Evolutionary conservation across 768 basidiomycete species (phyloP), one percentile per base, ranked within the genome.

Genomic region (Leccinum rimulosum): DNA sequence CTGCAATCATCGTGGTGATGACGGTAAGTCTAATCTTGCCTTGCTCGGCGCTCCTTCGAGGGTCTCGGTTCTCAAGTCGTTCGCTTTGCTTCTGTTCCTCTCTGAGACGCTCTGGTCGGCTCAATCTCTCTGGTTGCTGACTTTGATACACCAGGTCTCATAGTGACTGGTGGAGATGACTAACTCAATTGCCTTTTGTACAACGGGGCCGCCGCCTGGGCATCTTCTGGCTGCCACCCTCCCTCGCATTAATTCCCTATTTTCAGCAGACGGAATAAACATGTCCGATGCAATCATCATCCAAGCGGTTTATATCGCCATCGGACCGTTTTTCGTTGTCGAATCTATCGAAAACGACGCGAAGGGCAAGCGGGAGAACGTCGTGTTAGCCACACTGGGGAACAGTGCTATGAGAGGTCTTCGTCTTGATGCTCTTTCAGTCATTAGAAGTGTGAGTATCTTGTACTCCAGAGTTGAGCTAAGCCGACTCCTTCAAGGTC

Each of bases 201-300:
- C 56, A 68, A 69, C 27, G 63, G 22, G 22, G 22, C 22, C 22
- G 64, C 2, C 56, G 64, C 3, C 28, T 68, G 15, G 61, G 69
- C 31, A 25, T 69, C 27, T 61, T 70, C 73, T 93, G 4, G 82
- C 87, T 1, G 81, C 87, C 1, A 81, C 88, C 4, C 75, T 97
- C 12, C 90, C 92, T 2, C 82, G 85, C 33, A 82, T 98, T 52
- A 87, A 88, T 60, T 78, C 80, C 11, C 80, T 98, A 33, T 80
- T 98, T 55, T 84, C 82, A 51, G 83, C 87, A 1, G 87, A 89
- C 68, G 78, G 81, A 59, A 81, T 88, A 63, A 77, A 65, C 57
- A 75, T 98, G 87, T 91, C 91, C 2, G 97, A 98, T 61, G 74
- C 85, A 1, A 91, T 98, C 64, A 90, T 98, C 67, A 97, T 98